These are phyloP conservation scores for Penicillium sp. DNA, from an alignment of 2,329 filamentous ascomycete genomes.

Conservation along the genomic window DNA sequence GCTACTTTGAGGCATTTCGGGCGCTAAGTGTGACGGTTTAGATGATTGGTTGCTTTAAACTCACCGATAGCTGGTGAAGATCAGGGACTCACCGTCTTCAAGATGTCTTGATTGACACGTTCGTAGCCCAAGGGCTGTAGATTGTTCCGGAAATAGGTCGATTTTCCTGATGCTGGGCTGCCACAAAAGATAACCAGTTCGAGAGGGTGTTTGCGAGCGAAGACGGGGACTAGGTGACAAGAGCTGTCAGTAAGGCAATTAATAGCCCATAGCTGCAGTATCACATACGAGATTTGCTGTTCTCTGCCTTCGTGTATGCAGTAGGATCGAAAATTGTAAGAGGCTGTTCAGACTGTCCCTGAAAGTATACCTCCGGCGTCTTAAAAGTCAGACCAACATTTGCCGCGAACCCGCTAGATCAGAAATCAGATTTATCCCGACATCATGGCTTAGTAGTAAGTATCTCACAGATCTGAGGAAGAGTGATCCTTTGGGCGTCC, in stretches of 20 bases:
- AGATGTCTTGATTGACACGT: slow-evolving; percentile 83
- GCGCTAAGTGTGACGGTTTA: slow-evolving; percentile 42
- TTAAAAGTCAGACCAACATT: slow-evolving; percentile 79
- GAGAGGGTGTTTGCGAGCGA: slow-evolving; percentile 62
- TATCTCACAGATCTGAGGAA: slow-evolving; percentile 56
- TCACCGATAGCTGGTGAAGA: background rate
- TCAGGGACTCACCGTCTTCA: slow-evolving; percentile 62
- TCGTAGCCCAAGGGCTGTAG: slow-evolving; percentile 77
- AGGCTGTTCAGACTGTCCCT: slow-evolving; percentile 56
- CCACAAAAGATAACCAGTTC: slow-evolving; percentile 87
- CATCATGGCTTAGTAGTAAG: too few species aligned
- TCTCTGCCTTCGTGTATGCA: slow-evolving; percentile 48
- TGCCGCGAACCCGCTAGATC: slow-evolving; percentile 70
- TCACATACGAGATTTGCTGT: slow-evolving; percentile 36
- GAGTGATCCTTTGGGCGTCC: slow-evolving; percentile 59
- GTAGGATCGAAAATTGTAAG: slow-evolving; percentile 66
- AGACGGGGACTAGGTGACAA: slow-evolving; percentile 23
- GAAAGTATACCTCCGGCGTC: slow-evolving; percentile 94
- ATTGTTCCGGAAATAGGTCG: slow-evolving; percentile 79
- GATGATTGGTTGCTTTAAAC: background rate
- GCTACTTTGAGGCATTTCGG: slow-evolving; percentile 71
- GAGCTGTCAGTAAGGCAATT: background rate
- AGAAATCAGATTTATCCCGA: slow-evolving; percentile 18
- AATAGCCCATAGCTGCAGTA: background rate
- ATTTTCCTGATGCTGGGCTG: slow-evolving; percentile 87